Evolutionary conservation across 2,329 filamentous ascomycete species (phyloP), one percentile per base, ranked within the genome.

Genomic region (Fusarium newnesense): DNA sequence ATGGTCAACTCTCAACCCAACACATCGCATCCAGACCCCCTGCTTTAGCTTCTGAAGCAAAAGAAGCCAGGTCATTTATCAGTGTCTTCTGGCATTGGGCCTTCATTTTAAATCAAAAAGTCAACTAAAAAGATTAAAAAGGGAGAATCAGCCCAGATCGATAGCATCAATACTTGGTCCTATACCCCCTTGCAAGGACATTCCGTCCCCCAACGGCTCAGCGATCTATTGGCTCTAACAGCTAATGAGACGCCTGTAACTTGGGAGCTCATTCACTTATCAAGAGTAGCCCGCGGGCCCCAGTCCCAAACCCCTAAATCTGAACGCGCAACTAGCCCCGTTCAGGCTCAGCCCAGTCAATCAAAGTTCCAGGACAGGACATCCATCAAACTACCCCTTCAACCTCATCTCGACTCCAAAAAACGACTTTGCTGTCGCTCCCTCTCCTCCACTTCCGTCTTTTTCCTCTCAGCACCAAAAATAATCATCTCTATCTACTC

Each of bases 291-390:
- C 34, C 50, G 50, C 46, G 30, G 56, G 62, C 42, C 67, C 74
- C 70, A 72, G 74, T 64, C 64, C 52, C 72, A n/a, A 76, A 75
- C 76, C 76, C 76, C 76, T 77, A 77, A 77, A 69, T 76, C 67
- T 76, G 70, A 73, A 72, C 75, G 74, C 76, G 72, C 75, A 74
- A 69, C 72, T 72, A 72, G 68, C 75, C 75, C 75, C 69, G 74
- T 76, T 74, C 70, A 75, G 75, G 74, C 75, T 74, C 70, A 75
- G 75, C 75, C 72, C 59, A 68, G 63, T 75, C 75, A 74, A 63
- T 73, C 76, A 72, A 40, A 75, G 67, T 74, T 61, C 72, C 46
- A 58, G 72, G 42, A 68, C 75, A 61, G 68, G 44, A 71, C 73
- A 63, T 73, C 60, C 68, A 64, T 72, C 63, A 67, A 67, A 40